Evolutionary conservation across 768 basidiomycete species (phyloP).

Genomic region (Boletales sp.): DNA sequence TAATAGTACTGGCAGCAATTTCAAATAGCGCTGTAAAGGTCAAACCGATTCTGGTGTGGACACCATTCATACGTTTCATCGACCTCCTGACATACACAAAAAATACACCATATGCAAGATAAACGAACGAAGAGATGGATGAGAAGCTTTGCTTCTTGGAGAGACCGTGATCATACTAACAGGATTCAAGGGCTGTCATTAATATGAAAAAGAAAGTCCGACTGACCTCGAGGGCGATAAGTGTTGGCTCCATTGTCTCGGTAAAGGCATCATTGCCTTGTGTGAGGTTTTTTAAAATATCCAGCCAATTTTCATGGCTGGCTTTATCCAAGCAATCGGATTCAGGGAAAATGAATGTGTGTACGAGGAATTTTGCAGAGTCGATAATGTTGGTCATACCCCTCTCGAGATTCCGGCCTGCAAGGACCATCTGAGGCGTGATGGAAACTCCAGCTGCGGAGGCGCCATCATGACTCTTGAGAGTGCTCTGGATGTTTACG

Average conservation of each 20-base stretch:
- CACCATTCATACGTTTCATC: constrained; percentile 72
- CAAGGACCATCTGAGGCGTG: constrained; percentile 73
- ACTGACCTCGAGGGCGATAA: constrained; percentile 45
- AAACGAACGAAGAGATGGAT: constrained; percentile 67
- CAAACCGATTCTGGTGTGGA: constrained; percentile 88
- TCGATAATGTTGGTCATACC: constrained; percentile 47
- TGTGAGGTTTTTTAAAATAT: constrained; percentile 46
- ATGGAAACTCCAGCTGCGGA: constrained; percentile 63
- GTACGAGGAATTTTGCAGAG: constrained; percentile 65
- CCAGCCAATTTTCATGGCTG: constrained; percentile 64
- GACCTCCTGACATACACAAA: constrained; percentile 72
- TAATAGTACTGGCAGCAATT: constrained; percentile 88
- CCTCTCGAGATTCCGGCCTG: constrained; percentile 57
- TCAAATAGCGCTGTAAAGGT: constrained; percentile 93
- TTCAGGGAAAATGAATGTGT: constrained; percentile 83
- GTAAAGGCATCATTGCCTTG: constrained; percentile 35
- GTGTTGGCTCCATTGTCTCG: constrained; percentile 40
- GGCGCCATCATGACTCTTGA: constrained; percentile 49
- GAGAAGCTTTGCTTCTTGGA: constrained; percentile 47
- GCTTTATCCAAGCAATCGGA: constrained; percentile 60
- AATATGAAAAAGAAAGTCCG: constrained; percentile 10
- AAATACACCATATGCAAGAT: constrained; percentile 73
- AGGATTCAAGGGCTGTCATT: constrained; percentile 7
- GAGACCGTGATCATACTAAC: constrained; percentile 51
- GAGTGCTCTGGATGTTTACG: constrained; percentile 53